A percentile compares a stretch with the other conserved stretches of the same genome.
These are phyloP conservation scores for Helotiales sp. DNA, from an alignment of 2,329 filamentous ascomycete genomes.

Conservation along the genomic window DNA sequence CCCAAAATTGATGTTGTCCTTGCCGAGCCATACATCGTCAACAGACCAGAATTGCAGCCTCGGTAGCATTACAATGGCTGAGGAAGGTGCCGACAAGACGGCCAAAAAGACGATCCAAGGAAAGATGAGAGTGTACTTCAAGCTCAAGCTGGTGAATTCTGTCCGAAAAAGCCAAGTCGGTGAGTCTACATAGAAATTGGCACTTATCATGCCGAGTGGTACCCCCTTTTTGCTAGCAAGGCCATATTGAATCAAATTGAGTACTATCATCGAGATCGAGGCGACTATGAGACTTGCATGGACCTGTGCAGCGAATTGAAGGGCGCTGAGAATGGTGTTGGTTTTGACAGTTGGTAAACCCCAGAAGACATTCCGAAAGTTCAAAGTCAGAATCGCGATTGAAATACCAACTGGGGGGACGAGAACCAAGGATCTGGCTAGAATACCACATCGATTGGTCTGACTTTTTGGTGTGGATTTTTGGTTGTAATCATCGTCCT, in stretches of 20 bases:
- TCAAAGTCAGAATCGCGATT: conserved; percentile 10
- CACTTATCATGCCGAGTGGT: conserved; percentile 15
- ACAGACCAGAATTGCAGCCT: conserved; percentile 20
- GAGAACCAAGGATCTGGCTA: conserved; percentile 9
- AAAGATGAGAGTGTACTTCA: conserved; percentile 3
- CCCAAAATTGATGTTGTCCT: conserved; percentile 10
- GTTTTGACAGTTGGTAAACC: not conserved
- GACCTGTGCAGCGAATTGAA: conserved; percentile 22
- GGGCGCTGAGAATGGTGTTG: conserved; percentile 10
- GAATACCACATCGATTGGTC: not conserved
- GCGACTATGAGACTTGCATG: conserved; percentile 15
- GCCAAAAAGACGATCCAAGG: not conserved
- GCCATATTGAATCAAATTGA: conserved; percentile 11
- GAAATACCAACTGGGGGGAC: conserved; percentile 15
- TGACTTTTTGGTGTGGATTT: not conserved
- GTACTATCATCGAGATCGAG: conserved; percentile 14
- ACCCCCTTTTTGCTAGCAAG: conserved; percentile 5
- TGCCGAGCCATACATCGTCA: conserved; percentile 4
- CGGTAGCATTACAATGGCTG: conserved; percentile 20
- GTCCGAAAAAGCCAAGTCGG: conserved; percentile 2
- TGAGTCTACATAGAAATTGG: conserved; percentile 14
- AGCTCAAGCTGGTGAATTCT: conserved; percentile 8
- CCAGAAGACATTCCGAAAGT: conserved; percentile 16
- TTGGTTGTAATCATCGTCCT: not conserved
- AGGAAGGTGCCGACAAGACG: conserved; percentile 10